Evolutionary conservation across 2,329 filamentous ascomycete genomes (phyloP).

Genomic region (Xylaria sp.): DNA sequence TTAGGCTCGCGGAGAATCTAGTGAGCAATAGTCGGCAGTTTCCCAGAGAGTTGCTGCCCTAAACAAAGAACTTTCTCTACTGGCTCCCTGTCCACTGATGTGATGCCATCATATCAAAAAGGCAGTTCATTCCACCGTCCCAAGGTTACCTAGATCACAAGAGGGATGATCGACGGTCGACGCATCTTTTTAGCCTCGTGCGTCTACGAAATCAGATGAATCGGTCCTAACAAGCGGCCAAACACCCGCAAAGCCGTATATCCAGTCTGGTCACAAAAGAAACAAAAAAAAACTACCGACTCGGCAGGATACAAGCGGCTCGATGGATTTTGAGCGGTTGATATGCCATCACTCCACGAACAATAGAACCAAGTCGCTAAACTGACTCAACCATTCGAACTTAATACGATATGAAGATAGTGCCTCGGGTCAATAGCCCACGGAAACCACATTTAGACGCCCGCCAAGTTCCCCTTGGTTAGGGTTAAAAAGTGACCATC

Average conservation of each 20-base stretch:
- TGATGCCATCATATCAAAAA: conserved; percentile 11
- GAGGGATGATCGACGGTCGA: conserved; percentile 13
- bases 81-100: neutral
- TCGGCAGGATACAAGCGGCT: neutral
- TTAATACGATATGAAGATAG: neutral
- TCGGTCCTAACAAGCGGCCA: neutral
- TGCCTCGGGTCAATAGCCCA: conserved; percentile 5
- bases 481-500: conserved; percentile 17
- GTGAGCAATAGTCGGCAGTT: conserved; percentile 2
- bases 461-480: conserved; percentile 5
- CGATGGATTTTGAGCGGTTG: neutral
- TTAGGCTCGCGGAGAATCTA: neutral
- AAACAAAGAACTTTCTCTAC: conserved; percentile 12
- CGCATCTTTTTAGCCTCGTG: conserved; percentile 7
- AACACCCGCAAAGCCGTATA: neutral
- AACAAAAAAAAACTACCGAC: neutral
- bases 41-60: neutral
- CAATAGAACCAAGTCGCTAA: neutral
- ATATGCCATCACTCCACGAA: neutral
- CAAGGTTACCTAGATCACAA: conserved; percentile 12
- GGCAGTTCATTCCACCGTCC: conserved; percentile 5
- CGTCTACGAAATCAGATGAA: neutral
- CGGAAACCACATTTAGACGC: neutral
- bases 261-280: neutral
- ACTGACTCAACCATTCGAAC: neutral